These are phyloP conservation scores for Aureobasidium sp. DNA, from an alignment of 2,329 filamentous ascomycete species.

Conservation along the genomic window DNA sequence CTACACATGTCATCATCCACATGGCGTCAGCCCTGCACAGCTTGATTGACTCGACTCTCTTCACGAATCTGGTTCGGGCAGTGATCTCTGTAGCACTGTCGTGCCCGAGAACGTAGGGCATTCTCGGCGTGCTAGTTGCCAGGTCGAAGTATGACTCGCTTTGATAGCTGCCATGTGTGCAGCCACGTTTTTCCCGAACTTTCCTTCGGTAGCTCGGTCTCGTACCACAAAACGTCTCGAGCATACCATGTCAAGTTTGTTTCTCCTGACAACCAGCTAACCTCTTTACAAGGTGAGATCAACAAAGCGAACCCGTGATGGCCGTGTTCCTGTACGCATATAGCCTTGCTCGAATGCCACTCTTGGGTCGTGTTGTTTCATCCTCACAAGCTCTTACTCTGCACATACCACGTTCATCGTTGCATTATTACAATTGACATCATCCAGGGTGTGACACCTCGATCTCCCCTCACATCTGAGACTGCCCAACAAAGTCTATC, in stretches of 20 bases:
- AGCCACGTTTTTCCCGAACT: not conserved
- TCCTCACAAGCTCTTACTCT: not conserved
- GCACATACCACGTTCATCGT: not conserved
- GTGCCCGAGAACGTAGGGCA: not conserved
- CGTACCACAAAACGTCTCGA: not conserved
- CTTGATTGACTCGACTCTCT: not conserved
- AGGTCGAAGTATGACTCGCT: not conserved
- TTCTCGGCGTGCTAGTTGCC: not conserved
- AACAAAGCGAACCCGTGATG: not conserved
- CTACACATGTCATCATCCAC: not conserved
- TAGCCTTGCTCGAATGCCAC: not conserved
- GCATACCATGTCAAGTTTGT: constrained; percentile 8
- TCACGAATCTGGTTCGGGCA: not conserved
- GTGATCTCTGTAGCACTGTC: not conserved
- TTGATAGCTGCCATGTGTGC: constrained; percentile 4
- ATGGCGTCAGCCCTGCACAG: not conserved
- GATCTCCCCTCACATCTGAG: not conserved
- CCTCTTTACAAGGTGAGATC: not conserved
- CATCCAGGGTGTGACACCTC: not conserved
- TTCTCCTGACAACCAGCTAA: constrained; percentile 9
- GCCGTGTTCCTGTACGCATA: not conserved
- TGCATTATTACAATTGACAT: not conserved
- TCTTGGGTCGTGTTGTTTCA: not conserved
- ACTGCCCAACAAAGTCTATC: not conserved
- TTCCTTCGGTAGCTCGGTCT: not conserved